These are phyloP conservation scores for Penicillium sclerotiorum DNA, from an alignment of 2,329 filamentous ascomycete genomes.

Conservation along the genomic window DNA sequence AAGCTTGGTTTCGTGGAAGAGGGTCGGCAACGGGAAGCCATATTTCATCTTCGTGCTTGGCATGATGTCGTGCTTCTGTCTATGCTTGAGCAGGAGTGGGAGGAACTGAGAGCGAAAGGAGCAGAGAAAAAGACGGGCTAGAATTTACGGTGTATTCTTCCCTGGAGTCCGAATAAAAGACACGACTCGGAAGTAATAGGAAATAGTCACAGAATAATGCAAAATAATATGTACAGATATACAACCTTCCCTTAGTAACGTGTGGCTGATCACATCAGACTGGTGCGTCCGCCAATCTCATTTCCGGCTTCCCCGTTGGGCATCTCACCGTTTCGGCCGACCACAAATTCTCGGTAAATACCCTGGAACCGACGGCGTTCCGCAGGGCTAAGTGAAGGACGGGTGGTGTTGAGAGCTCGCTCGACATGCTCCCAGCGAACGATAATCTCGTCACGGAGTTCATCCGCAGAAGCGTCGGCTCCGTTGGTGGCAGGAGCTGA, in stretches of 20 bases:
- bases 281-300: slow-evolving; percentile 89
- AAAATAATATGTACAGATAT: slow-evolving; percentile 24
- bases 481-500: slow-evolving; percentile 21
- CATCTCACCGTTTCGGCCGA: slow-evolving; percentile 92
- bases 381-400: slow-evolving; percentile 78
- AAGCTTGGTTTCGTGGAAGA: neutral
- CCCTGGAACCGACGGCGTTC: slow-evolving; percentile 73
- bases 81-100: neutral
- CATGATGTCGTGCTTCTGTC: neutral
- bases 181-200: slow-evolving; percentile 1
- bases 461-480: slow-evolving; percentile 32
- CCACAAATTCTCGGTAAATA: slow-evolving; percentile 93
- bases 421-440: slow-evolving; percentile 84
- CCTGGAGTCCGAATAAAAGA: too few relatives aligned
- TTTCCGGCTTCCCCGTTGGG: slow-evolving; percentile 86
- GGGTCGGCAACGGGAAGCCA: neutral
- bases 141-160: too few relatives aligned
- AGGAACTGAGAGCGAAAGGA: neutral
- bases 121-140: too few relatives aligned
- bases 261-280: slow-evolving; percentile 73
- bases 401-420: slow-evolving; percentile 73
- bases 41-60: neutral
- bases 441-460: slow-evolving; percentile 66
- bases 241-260: slow-evolving; percentile 5
- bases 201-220: slow-evolving; percentile 13